Evolutionary conservation across 805 yeast genomes (phyloP).

Genomic region (Cyberlindnera xishuangbannaensis): DNA sequence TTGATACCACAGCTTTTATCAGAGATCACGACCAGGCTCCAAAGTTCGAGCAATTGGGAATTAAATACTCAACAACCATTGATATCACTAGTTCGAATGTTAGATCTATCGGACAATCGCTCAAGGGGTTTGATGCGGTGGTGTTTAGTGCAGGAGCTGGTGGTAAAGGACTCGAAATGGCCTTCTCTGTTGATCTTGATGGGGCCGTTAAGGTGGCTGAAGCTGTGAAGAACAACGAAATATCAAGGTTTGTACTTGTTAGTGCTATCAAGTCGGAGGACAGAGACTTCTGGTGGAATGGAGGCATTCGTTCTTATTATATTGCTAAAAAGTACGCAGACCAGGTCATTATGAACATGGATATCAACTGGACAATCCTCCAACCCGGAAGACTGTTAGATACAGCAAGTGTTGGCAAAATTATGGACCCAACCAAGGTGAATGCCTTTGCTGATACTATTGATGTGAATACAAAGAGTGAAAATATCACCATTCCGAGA

Average conservation of each 20-base stretch:
- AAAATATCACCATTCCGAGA: slow-evolving; percentile 27
- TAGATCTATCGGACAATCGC: slow-evolving; percentile 29
- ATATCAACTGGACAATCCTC: slow-evolving; percentile 44
- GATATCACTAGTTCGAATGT: slow-evolving; percentile 33
- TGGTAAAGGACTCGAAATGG: slow-evolving; percentile 42
- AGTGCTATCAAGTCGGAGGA: slow-evolving; percentile 53
- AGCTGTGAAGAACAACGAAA: slow-evolving; percentile 40
- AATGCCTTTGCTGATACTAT: slow-evolving; percentile 7
- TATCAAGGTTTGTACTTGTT: slow-evolving; percentile 44
- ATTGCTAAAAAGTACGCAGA: slow-evolving; percentile 63
- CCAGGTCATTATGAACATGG: slow-evolving; percentile 34
- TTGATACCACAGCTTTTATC: slow-evolving; percentile 38
- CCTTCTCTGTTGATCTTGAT: slow-evolving; percentile 53
- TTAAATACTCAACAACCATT: slow-evolving; percentile 32
- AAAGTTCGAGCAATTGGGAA: slow-evolving; percentile 33
- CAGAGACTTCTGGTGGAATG: slow-evolving; percentile 38
- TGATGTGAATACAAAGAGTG: not conserved
- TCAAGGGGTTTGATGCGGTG: slow-evolving; percentile 48
- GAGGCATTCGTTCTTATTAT: slow-evolving; percentile 41
- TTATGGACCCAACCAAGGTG: slow-evolving; percentile 28
- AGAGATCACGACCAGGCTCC: slow-evolving; percentile 41
- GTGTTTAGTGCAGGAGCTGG: slow-evolving; percentile 61
- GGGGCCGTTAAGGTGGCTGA: slow-evolving; percentile 54
- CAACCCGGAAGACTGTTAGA: slow-evolving; percentile 46
- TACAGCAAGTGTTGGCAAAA: slow-evolving; percentile 37